Percentiles rank a stretch among this genome's conserved stretches.
phyloP scores from a whole-genome alignment of 2,329 filamentous ascomycete genomes.

The Tolypocladium paradoxum region DNA sequence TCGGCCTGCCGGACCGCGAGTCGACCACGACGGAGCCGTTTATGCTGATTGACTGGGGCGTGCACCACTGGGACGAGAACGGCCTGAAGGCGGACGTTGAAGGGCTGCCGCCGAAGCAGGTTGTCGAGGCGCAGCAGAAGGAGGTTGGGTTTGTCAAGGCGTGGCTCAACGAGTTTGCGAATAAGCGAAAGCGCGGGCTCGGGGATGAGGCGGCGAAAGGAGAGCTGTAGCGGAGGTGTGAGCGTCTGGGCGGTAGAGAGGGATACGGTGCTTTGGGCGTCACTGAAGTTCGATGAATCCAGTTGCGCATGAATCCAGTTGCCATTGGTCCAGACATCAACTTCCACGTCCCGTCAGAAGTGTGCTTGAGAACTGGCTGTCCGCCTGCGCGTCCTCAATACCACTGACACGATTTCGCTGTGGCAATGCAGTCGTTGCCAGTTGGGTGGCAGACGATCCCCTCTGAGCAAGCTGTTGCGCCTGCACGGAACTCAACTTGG shows the following conservation, averaged over 20 bases:
- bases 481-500: no score
- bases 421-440: no score
- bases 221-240: not conserved
- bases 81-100: slow-evolving; percentile 37
- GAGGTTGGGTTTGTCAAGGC: slow-evolving; percentile 51
- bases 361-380: not conserved
- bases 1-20: slow-evolving; percentile 42
- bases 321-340: no score
- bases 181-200: not conserved
- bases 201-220: not conserved
- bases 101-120: slow-evolving; percentile 46
- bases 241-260: not conserved
- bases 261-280: not conserved
- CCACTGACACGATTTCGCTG: no score
- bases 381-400: not conserved
- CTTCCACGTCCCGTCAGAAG: not conserved
- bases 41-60: slow-evolving; percentile 60
- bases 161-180: slow-evolving; percentile 52
- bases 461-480: not conserved
- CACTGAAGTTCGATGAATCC: no score
- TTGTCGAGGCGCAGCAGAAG: slow-evolving; percentile 47
- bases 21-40: slow-evolving; percentile 59
- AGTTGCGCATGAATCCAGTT: no score
- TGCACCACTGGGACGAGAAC: slow-evolving; percentile 76
- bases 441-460: no score